Evolutionary conservation across 164 flowering plant genomes (phyloP), one percentile per base, ranked within the genome.

Genomic region (Akebia trifoliata): DNA sequence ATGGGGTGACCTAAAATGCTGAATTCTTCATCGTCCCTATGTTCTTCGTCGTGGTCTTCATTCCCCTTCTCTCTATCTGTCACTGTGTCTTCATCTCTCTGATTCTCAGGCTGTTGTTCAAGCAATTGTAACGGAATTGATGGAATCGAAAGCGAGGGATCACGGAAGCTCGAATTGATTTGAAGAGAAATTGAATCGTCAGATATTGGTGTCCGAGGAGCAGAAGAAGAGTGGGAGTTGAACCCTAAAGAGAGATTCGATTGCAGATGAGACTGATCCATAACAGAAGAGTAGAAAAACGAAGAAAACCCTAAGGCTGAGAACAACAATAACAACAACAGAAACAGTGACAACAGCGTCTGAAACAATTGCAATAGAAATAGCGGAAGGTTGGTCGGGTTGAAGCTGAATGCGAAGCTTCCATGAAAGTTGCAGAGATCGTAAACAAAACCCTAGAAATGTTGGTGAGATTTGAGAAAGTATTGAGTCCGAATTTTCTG

Each of bases 1-100:
- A 83, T 75, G 6, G 80, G 65, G 54, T 84, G 84, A 18, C 95
- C 95, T 12, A 84, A 44, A 31, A 87, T 58, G 32, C 74, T 70
- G 62, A 84, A 78, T 66, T 81, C 80, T 43, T 75, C 87, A 31
- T 72, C 83, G 53, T 60, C 82, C 8, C 40, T 69, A 25, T 53
- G 64, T 0, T 63, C 76, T 7, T 62, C 70, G 0, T 71, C 76
- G 0, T 57, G 73, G 0, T 30, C 62, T 1, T 39, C 62, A 0
- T 32, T 50, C 8, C 12, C 12, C 22, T 42, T 54, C 21, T 32
- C 49, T 29, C 40, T 62, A 32, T 59, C 49, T 8, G 35, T 47
- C 9, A 9, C 47, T 66, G 53, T 61, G 59, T 79, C 57, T 4
- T 52, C 54, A 2, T 35, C 54, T 14, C 24, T 29, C 46, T 15